Conservation (phyloP, 495 filamentous ascomycete species). For the Evansstolkia leycettana region DNA sequence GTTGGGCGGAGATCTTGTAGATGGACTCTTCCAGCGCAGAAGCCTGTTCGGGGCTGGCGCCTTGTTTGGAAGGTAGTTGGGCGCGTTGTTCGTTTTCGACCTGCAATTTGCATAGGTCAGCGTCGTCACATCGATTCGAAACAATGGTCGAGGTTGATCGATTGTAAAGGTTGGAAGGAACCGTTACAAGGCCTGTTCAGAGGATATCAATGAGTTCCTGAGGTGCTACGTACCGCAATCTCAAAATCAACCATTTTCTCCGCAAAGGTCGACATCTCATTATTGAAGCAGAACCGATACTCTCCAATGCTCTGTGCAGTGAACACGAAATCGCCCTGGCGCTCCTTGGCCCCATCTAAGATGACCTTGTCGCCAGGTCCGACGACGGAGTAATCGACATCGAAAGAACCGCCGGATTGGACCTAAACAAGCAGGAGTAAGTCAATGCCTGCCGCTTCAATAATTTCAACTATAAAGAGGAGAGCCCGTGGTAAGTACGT, state of each 20-base stretch:
- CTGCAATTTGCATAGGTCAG: too few relatives aligned
- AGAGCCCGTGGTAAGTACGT: too few relatives aligned
- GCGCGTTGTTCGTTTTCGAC: constrained; percentile 86
- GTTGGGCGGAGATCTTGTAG: constrained; percentile 82
- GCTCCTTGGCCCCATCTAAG: constrained; percentile 78
- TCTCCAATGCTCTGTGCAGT: constrained; percentile 88
- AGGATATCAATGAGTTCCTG: too few relatives aligned
- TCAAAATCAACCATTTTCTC: constrained; percentile 99
- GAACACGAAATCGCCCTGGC: constrained; percentile 97
- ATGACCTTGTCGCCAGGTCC: constrained; percentile 76
- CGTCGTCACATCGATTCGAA: too few relatives aligned
- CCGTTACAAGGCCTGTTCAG: too few relatives aligned
- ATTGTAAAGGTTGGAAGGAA: too few relatives aligned
- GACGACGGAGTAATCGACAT: constrained; percentile 82
- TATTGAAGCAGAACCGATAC: constrained; percentile 96
- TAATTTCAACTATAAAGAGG: background rate
- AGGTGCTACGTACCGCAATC: constrained; percentile 78
- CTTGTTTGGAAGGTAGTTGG: constrained; percentile 79
- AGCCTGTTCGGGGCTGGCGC: constrained; percentile 83
- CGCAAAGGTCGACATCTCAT: constrained; percentile 93
- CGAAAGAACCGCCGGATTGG: constrained; percentile 91
- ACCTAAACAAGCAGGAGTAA: constrained; percentile 43
- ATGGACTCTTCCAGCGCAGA: constrained; percentile 87
- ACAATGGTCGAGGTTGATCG: too few relatives aligned
- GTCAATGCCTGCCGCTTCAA: background rate